Base-by-base conservation (phyloP, 2,329 filamentous ascomycete species). In the Ceratocystis colombiana region DNA sequence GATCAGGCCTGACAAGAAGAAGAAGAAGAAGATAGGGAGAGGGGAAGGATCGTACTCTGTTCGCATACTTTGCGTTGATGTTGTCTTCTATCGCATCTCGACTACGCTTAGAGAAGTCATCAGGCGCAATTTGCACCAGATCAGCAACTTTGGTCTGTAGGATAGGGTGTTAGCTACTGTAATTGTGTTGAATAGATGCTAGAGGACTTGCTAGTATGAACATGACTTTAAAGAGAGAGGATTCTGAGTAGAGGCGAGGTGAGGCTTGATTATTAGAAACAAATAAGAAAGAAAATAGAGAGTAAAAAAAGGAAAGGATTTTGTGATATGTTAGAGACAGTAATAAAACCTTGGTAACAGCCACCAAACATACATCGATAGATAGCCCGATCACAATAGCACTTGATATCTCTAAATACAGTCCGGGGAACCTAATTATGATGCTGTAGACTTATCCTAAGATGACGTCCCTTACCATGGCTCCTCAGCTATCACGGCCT, bases 61-160 rank as follows among this genome's bases (percentile, higher is more conserved):
- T 96, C 68, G 93, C 86, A 76, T 96, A 99, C 77, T 99, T 99
- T 69, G 86, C 82, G 75, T 99, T 97, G 77, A 99, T 94, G 72
- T 94, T 94, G 78, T 99, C 92, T 76, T 96, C 91, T 69, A 99
- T 90, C 0, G 91, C 90, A 69, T 91, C 83, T 41, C 85, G 83
- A 73, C 89, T 95, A 68, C 85, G 81, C 76, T 94, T 94, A 68
- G 86, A 83, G 73, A 97, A 96, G 74, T 96, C 89, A 72, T 90
- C 84, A 1, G 94, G 94, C 41, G 84, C 82, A 77, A 99, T 95
- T 77, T 96, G 90, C 71, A 99, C 90, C 71, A 99, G 82, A 79
- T 99, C 94, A 71, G 91, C 88, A 71, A 99, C 86, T 71, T 94
- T 96, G 55, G 91, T 94, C 94, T 96, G 69, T 10, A 64, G 37